Base-by-base conservation (phyloP, 192 early-diverging fungal species). In the Fimicolochytrium jonesii region DNA sequence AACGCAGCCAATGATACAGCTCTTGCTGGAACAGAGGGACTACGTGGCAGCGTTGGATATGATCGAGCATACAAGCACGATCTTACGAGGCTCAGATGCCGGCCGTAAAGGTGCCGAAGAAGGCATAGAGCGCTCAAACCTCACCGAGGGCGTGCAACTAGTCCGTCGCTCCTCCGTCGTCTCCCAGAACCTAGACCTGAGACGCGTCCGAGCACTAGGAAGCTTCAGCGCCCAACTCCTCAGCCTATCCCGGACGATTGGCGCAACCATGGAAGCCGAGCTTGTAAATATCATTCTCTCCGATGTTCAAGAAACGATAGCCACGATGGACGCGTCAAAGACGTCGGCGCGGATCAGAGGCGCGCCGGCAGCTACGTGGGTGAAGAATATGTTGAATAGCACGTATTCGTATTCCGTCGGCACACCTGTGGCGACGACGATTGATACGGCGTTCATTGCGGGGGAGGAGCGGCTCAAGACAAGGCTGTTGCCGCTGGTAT, bases 11-110 rank as follows among this genome's bases (percentile, higher is more conserved):
- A 88, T 89, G 55, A 90, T 96, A 39, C 90, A 95, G 58, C 78
- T 86, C 18, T 70, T 98, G 31, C 54, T 95, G 10, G 77, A 75
- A 2, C 88, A 92, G 33, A 84, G 83, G 3, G 86, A 97, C 71
- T 92, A 90, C 63, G 88, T 92, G 52, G 92, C 84, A 3, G 94
- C 95, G 4, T 66, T 98, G 58, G 90, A 93, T 57, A 70, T 98
- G 41, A 87, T 98, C 35, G 88, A 90, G 39, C 90, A 96, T 33
- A 83, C 90, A 5, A 82, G 84, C 37, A 50, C 28, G 28, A 64
- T 79, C 0, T 62, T 93, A 28, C 63, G 79, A 13, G 88, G 80
- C 28, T 59, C 68, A 3, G 80, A 84, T 18, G 70, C 75, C 45
- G 58, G 64, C 17, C 61, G 68, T 7, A 47, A 25, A 13, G n/a